These are phyloP conservation scores for Candida coleopterorum DNA, from an alignment of 805 yeast genomes.

Conservation along the genomic window DNA sequence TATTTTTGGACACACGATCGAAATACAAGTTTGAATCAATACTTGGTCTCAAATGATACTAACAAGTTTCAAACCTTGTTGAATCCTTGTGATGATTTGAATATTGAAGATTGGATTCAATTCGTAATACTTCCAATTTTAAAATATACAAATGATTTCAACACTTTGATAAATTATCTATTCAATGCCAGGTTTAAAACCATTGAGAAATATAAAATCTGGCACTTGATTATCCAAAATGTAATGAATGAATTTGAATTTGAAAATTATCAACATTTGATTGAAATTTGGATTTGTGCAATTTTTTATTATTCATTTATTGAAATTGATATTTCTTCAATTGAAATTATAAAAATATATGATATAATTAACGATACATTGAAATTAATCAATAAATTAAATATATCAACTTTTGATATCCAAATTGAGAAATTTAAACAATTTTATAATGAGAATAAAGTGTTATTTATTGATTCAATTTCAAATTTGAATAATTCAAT, in stretches of 20 bases:
- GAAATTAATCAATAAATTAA: slow-evolving; percentile 2
- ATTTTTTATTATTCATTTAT: slow-evolving; percentile 19
- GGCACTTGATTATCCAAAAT: slow-evolving; percentile 16
- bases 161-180: slow-evolving; percentile 25
- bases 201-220: slow-evolving; percentile 15
- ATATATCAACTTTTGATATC: neutral
- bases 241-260: slow-evolving; percentile 10
- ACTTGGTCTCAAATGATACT: slow-evolving; percentile 10
- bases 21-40: slow-evolving; percentile 11
- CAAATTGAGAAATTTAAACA: neutral
- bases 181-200: slow-evolving; percentile 7
- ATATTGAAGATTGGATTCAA: slow-evolving; percentile 20
- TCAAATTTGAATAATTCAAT: slow-evolving; percentile 17
- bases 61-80: slow-evolving; percentile 19
- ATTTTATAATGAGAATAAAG: neutral
- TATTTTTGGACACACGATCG: slow-evolving; percentile 28
- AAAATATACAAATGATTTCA: slow-evolving; percentile 17
- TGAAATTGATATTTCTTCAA: slow-evolving; percentile 14
- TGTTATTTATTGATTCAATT: slow-evolving; percentile 15
- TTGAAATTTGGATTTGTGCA: slow-evolving; percentile 17
- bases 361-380: slow-evolving; percentile 24
- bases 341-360: slow-evolving; percentile 26
- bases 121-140: slow-evolving; percentile 27
- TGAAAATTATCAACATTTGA: slow-evolving; percentile 11
- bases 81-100: slow-evolving; percentile 17